These are phyloP conservation scores for Verticillium isaacii DNA, from an alignment of 2,329 filamentous ascomycete genomes.

Conservation along the genomic window DNA sequence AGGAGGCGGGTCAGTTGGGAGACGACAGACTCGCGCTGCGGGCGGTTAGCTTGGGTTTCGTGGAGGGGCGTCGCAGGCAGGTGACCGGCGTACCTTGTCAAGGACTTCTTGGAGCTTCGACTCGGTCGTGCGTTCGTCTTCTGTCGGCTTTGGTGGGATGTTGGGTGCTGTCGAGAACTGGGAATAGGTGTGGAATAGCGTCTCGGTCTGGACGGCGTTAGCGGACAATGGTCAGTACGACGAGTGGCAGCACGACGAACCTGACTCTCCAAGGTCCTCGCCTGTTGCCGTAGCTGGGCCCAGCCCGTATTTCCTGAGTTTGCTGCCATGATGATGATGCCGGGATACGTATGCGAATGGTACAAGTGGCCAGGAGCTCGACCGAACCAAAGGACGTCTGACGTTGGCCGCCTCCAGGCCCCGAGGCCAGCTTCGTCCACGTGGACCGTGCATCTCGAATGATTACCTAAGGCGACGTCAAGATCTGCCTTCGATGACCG, in stretches of 20 bases:
- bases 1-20: conserved; percentile 81
- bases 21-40: conserved; percentile 75
- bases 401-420: background rate
- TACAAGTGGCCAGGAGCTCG: background rate
- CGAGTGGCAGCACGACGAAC: conserved; percentile 39
- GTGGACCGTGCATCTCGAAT: conserved; percentile 11
- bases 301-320: conserved; percentile 63
- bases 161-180: conserved; percentile 80
- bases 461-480: conserved; percentile 9
- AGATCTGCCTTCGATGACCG: background rate
- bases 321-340: conserved; percentile 39
- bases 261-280: conserved; percentile 83
- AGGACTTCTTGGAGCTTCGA: conserved; percentile 78
- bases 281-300: conserved; percentile 92
- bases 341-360: background rate
- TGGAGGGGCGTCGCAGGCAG: background rate
- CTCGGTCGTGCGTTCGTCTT: conserved; percentile 79
- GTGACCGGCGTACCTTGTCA: conserved; percentile 56
- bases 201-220: conserved; percentile 64
- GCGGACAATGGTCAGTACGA: conserved; percentile 2
- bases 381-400: background rate
- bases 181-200: conserved; percentile 78
- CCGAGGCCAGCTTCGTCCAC: conserved; percentile 1
- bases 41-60: conserved; percentile 5
- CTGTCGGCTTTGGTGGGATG: conserved; percentile 76